Percentiles rank a stretch among this genome's conserved stretches.
Conservation (phyloP, 2,329 filamentous ascomycete species). For the Claviceps maximensis region DNA sequence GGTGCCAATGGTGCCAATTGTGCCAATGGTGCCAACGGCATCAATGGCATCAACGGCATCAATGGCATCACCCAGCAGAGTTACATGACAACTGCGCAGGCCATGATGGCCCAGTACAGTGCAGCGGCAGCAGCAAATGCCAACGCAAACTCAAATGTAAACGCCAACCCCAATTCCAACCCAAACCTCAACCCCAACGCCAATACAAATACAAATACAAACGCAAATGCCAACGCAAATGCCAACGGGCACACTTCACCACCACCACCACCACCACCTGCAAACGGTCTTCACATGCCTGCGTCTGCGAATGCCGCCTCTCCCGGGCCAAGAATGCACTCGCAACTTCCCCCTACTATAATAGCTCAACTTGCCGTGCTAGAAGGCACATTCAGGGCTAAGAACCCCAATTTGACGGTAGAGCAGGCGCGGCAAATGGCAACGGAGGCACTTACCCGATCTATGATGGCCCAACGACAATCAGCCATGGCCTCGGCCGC, state of each 20-base stretch:
- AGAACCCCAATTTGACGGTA: slow-evolving; percentile 36
- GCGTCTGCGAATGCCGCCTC: slow-evolving; percentile 29
- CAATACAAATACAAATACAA: not conserved
- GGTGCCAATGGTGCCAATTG: slow-evolving; percentile 31
- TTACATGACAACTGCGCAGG: slow-evolving; percentile 38
- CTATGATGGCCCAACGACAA: slow-evolving; percentile 35
- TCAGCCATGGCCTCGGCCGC: slow-evolving; percentile 43
- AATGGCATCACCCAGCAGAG: slow-evolving; percentile 37
- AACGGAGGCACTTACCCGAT: slow-evolving; percentile 33
- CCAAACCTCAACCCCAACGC: slow-evolving; percentile 9
- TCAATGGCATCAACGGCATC: slow-evolving; percentile 31
- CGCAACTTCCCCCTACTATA: slow-evolving; percentile 33
- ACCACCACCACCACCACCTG: slow-evolving; percentile 33
- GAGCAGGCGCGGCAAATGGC: slow-evolving; percentile 39
- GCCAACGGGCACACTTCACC: slow-evolving; percentile 29
- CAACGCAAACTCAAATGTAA: not conserved
- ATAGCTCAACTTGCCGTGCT: slow-evolving; percentile 36
- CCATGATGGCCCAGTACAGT: slow-evolving; percentile 38
- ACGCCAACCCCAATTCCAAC: not conserved
- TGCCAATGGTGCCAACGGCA: slow-evolving; percentile 28
- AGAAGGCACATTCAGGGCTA: slow-evolving; percentile 36
- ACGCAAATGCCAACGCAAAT: not conserved
- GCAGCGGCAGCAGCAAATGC: slow-evolving; percentile 7
- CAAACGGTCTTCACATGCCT: slow-evolving; percentile 33
- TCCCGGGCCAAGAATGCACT: slow-evolving; percentile 26